Conservation (phyloP, 1,284 basidiomycete genomes). For the Neolentinus lepideus region DNA sequence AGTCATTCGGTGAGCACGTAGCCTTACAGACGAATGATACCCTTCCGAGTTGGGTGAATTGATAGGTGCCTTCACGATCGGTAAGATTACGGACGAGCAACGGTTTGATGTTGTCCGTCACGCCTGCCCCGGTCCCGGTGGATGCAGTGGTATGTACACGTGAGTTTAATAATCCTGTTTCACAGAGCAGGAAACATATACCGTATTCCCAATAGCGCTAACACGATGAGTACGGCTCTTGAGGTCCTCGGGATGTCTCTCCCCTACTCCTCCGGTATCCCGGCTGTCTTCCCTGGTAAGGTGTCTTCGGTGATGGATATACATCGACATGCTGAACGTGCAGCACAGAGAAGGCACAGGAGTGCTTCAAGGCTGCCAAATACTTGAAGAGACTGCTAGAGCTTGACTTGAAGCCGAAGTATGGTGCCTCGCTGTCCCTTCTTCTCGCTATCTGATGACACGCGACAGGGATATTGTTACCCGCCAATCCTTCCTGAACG, state of each 20-base stretch:
- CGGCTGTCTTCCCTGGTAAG: slow-evolving; percentile 69
- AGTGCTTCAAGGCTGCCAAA: slow-evolving; percentile 78
- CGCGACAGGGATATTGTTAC: slow-evolving; percentile 78
- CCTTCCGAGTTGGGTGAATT: slow-evolving; percentile 8
- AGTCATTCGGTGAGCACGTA: slow-evolving; percentile 56
- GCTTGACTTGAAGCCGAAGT: slow-evolving; percentile 44
- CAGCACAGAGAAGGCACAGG: slow-evolving; percentile 67
- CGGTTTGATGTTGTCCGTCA: slow-evolving; percentile 77
- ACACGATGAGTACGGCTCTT: slow-evolving; percentile 86
- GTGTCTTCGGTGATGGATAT: background rate
- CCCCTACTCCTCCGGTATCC: slow-evolving; percentile 83
- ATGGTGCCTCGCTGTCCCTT: slow-evolving; percentile 7
- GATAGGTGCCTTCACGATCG: slow-evolving; percentile 63
- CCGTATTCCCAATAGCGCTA: slow-evolving; percentile 41
- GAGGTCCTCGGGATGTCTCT: slow-evolving; percentile 92
- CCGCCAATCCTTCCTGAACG: slow-evolving; percentile 86
- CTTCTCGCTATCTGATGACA: background rate
- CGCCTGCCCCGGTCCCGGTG: slow-evolving; percentile 69
- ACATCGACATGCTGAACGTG: background rate
- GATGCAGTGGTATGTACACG: slow-evolving; percentile 83
- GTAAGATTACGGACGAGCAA: slow-evolving; percentile 72
- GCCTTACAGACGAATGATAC: background rate
- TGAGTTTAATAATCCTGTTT: slow-evolving; percentile 20
- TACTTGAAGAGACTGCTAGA: slow-evolving; percentile 81
- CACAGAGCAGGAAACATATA: background rate